Evolutionary conservation across 140 eudicot genomes (phyloP).

Genomic region (Ambrosia hybrid): DNA sequence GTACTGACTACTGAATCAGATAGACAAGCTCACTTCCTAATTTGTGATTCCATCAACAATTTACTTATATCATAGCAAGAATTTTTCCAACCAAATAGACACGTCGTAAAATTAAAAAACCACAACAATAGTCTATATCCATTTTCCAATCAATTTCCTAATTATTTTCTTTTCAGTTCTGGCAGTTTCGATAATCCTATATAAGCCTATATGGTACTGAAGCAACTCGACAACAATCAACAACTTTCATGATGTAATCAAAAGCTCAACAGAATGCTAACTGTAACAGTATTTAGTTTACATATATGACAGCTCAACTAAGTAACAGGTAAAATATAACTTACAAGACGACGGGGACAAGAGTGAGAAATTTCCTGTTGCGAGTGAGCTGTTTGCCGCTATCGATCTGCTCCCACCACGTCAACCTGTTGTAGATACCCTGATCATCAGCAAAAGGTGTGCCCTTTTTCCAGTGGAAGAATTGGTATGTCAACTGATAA

Average conservation of each 20-base stretch:
- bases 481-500: slow-evolving; percentile 69
- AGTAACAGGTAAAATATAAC: slow-evolving; percentile 23
- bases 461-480: slow-evolving; percentile 93
- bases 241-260: slow-evolving; percentile 14
- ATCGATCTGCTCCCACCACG: slow-evolving; percentile 95
- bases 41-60: not conserved
- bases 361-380: slow-evolving; percentile 84
- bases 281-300: slow-evolving; percentile 1
- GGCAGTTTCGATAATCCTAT: not conserved
- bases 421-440: slow-evolving; percentile 87
- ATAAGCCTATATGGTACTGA: slow-evolving; percentile 2
- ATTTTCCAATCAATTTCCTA: too few relatives aligned
- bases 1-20: not conserved
- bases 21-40: not conserved
- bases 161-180: too few relatives aligned
- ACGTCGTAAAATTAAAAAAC: not conserved
- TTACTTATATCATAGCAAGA: not conserved
- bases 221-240: slow-evolving; percentile 16
- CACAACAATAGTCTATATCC: not conserved
- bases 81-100: not conserved
- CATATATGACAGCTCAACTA: not conserved
- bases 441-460: slow-evolving; percentile 97
- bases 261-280: slow-evolving; percentile 13
- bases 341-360: slow-evolving; percentile 83
- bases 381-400: slow-evolving; percentile 91